Evolutionary conservation across 768 basidiomycete genomes (phyloP), one percentile per base, ranked within the genome.

Genomic region (Epithele typhae): DNA sequence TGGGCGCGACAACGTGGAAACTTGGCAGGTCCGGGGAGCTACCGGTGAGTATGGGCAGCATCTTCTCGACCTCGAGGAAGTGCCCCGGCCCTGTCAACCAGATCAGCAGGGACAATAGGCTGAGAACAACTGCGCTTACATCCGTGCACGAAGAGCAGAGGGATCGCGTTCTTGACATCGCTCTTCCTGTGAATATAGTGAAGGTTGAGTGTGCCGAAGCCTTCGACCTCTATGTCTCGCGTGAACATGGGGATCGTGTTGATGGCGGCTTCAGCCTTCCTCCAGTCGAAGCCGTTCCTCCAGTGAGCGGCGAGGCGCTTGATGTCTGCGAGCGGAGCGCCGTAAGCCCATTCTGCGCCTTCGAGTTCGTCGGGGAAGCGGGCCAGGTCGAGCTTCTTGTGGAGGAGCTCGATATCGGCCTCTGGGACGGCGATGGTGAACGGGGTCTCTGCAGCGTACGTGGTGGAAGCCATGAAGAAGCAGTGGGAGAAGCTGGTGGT

Each of bases 141-240:
- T 38, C 82, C 82, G 48, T 83, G 81, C 14, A 82, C 71, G 51
- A 77, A 82, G 25, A 83, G 62, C 19, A 84, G 57, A 2, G 81
- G 80, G 25, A 83, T 75, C 0, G 81, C 79, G n/a, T 64, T 56
- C 32, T 45, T 50, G 5, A 55, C 46, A 10, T 47, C 46, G 54
- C 79, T 81, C 59, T 65, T 70, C 61, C 76, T 67, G 57, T 82
- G 79, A 9, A 82, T 71, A 40, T 77, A 83, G 52, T 84, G 80
- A 4, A 82, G 70, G 48, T 76, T 72, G 40, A 81, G 63, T 3
- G 64, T 54, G 0, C 71, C 77, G 45, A 72, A 73, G 4, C 65
- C 69, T 7, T 72, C 72, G 3, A 82, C 71, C 5, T 67, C 59
- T 23, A 83, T 70, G 36, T 76, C 72, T n/a, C 68, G 58, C 1